Percentiles rank a stretch among this genome's conserved stretches.
Conservation (phyloP, 495 filamentous ascomycete genomes). For the Podospora pseudoanserina region DNA sequence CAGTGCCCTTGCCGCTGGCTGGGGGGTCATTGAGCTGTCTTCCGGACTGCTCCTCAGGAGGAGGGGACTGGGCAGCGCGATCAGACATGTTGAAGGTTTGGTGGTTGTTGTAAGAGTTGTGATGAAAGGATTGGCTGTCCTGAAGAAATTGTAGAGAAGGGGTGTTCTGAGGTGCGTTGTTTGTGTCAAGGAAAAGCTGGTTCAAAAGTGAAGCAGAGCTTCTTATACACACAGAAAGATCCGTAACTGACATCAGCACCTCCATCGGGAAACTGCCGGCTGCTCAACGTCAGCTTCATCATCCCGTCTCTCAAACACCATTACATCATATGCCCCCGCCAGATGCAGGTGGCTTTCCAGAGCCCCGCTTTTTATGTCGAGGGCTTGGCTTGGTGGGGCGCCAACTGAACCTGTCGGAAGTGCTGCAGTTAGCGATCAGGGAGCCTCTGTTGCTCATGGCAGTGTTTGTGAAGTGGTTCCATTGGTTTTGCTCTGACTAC, state of each 20-base stretch:
- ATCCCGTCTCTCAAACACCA: slow-evolving; percentile 11
- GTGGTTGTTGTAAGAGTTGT: not conserved
- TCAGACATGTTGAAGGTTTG: slow-evolving; percentile 22
- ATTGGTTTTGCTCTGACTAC: not conserved
- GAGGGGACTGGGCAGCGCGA: slow-evolving; percentile 70
- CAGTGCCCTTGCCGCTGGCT: slow-evolving; percentile 54
- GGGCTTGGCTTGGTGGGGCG: no score
- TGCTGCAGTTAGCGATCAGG: not conserved
- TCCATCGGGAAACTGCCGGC: no score
- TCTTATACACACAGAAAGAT: not conserved
- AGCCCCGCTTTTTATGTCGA: not conserved
- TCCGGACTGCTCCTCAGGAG: slow-evolving; percentile 64
- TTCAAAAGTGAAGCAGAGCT: not conserved
- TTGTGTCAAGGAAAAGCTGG: not conserved
- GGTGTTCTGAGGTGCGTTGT: not conserved
- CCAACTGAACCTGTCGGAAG: no score
- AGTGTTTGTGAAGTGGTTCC: not conserved
- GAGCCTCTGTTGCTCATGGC: not conserved
- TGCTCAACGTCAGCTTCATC: not conserved
- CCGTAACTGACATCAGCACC: slow-evolving; percentile 10
- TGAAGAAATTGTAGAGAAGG: not conserved
- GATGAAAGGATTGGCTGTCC: not conserved
- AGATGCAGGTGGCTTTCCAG: not conserved
- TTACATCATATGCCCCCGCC: slow-evolving; percentile 26
- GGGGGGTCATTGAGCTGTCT: slow-evolving; percentile 58